A percentile compares a stretch with the other conserved stretches of the same genome.
Evolutionary conservation across 2,329 filamentous ascomycete genomes (phyloP).

Genomic region (Aspergillus pseudotamarii): DNA sequence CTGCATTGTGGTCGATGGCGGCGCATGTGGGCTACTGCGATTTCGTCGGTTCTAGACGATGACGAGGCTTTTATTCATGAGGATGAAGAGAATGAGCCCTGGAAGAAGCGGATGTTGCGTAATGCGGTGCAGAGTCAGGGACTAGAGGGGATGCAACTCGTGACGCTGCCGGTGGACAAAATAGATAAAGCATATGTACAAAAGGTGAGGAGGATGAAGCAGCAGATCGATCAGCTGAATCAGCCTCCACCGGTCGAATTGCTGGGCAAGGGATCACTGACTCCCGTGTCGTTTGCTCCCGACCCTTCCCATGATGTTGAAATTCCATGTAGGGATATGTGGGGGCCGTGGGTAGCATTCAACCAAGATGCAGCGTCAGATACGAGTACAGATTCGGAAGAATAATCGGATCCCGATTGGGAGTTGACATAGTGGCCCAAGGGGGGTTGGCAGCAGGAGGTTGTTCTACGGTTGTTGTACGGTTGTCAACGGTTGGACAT

Average conservation of each 20-base stretch:
- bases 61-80: neutral
- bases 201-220: neutral
- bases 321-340: constrained; percentile 1
- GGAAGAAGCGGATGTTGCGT: constrained; percentile 29
- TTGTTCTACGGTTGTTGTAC: too few relatives aligned
- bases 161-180: constrained; percentile 20
- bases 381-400: too few relatives aligned
- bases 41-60: constrained; percentile 4
- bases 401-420: neutral
- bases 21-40: constrained; percentile 27
- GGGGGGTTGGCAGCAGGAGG: too few relatives aligned
- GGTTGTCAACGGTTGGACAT: too few relatives aligned
- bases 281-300: neutral
- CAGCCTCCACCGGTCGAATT: neutral
- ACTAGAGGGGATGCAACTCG: constrained; percentile 33
- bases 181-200: neutral
- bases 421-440: neutral
- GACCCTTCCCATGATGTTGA: neutral
- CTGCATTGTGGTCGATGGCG: constrained; percentile 28
- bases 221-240: neutral
- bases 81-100: constrained; percentile 15
- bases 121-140: constrained; percentile 31
- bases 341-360: neutral
- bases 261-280: neutral
- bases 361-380: neutral